phyloP scores from a whole-genome alignment of 2,329 filamentous ascomycete species.

The Trichoderma atroviride region DNA sequence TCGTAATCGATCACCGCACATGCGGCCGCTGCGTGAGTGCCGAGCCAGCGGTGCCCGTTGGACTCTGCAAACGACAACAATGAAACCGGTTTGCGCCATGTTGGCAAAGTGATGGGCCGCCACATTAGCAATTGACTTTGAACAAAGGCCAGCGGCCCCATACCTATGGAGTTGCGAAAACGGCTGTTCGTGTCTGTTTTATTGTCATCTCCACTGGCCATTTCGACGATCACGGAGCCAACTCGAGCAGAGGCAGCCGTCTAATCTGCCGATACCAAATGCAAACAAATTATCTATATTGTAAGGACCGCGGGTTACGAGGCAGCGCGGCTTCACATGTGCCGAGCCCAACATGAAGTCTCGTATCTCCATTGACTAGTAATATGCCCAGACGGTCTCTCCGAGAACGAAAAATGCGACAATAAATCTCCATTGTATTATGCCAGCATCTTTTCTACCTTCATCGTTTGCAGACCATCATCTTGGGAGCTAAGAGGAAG shows the following conservation, averaged over 20 bases:
- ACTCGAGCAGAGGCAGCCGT: background rate
- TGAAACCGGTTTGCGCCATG: background rate
- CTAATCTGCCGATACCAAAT: background rate
- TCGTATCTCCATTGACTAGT: background rate
- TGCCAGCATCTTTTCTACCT: too few species aligned
- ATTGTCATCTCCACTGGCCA: conserved; percentile 12
- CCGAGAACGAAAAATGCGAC: background rate
- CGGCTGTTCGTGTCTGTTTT: background rate
- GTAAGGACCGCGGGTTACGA: background rate
- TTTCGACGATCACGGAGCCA: background rate
- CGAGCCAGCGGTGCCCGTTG: background rate
- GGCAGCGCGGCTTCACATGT: conserved; percentile 11
- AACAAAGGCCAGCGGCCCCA: background rate
- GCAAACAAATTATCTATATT: background rate
- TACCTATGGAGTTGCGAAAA: background rate
- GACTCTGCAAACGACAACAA: background rate
- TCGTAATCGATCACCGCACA: background rate
- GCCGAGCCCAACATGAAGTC: background rate
- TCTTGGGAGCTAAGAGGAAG: too few species aligned
- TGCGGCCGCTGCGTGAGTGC: background rate
- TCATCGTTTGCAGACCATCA: background rate
- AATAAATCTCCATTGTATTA: background rate
- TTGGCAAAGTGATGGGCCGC: background rate
- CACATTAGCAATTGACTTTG: background rate
- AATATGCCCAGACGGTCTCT: background rate